A percentile compares a stretch with the other conserved stretches of the same genome.
Conservation (phyloP, 345 rosid genomes). For the Dipteronia dyeriana region DNA sequence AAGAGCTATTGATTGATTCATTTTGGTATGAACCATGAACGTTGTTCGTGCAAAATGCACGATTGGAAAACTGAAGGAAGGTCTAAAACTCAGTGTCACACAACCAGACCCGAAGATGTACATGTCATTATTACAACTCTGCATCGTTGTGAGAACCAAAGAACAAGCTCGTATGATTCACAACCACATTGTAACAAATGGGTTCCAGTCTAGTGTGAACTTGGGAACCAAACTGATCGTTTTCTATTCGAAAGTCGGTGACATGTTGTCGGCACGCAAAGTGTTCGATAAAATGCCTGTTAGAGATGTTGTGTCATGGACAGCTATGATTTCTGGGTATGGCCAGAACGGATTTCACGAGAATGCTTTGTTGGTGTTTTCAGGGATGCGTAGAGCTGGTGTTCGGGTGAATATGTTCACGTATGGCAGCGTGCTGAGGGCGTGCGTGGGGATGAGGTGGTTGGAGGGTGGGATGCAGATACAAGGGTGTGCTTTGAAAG, state of each 20-base stretch:
- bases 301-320: slow-evolving; percentile 67
- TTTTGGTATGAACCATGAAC: slow-evolving; percentile 10
- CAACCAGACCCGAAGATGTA: slow-evolving; percentile 20
- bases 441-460: slow-evolving; percentile 40
- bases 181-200: slow-evolving; percentile 43
- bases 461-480: slow-evolving; percentile 56
- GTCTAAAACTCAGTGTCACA: slow-evolving; percentile 14
- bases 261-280: slow-evolving; percentile 40
- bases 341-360: slow-evolving; percentile 29
- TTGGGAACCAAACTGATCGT: slow-evolving; percentile 45
- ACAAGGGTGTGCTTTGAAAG: slow-evolving; percentile 57
- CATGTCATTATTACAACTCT: slow-evolving; percentile 40
- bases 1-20: neutral
- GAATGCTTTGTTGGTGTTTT: slow-evolving; percentile 42
- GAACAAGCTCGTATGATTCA: slow-evolving; percentile 40
- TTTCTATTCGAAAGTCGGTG: slow-evolving; percentile 35
- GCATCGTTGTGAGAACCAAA: slow-evolving; percentile 27
- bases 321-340: slow-evolving; percentile 60
- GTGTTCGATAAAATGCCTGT: slow-evolving; percentile 64
- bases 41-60: neutral
- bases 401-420: slow-evolving; percentile 50
- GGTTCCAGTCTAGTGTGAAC: slow-evolving; percentile 37
- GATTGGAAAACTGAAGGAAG: neutral
- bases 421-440: slow-evolving; percentile 55
- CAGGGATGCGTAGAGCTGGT: slow-evolving; percentile 47